Base-by-base conservation (phyloP, 2,329 filamentous ascomycete species). In the Alternaria viburni region DNA sequence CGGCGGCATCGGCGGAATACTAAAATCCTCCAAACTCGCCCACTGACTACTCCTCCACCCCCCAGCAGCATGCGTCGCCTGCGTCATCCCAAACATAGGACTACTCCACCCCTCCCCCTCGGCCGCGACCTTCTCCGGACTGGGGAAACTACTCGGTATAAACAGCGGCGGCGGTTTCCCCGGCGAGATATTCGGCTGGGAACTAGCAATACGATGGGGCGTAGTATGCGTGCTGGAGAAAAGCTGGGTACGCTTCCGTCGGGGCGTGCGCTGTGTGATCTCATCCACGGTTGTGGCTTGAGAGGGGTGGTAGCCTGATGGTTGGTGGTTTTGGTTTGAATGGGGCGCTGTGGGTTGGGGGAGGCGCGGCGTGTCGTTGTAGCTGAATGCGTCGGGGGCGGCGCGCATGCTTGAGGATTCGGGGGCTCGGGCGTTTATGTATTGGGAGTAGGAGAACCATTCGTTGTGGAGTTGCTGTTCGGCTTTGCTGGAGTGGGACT, bases 271-370 rank as follows among this genome's bases (percentile, higher is more conserved):
- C 2, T 74, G 72, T 1, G 73, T 74, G 21, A 69, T 57, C 55
- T 74, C 70, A 13, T 77, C 75, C 4, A 79, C 64, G 3, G 77
- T 79, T 9, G 77, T 79, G 1, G 77, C 77, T 68, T 79, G 77
- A 55, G 75, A 78, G 2, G 71, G 61, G 13, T 64, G 55, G 19
- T 62, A 45, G 5, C 36, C 60, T n/a, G 65, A 57, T 15, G 60
- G n/a, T n/a, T n/a, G n/a, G n/a, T n/a, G 51, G 17, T 60, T 57
- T 2, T 56, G 46, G 8, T 50, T 61, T 19, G 47, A 17, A 23
- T 19, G 43, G 10, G 36, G 32, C 8, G 49, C 45, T 44, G 41
- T 12, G 7, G n/a, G n/a, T n/a, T 15, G 43, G 6, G 57, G 46
- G 13, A 59, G 60, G 15, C 54, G 62, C 3, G 74, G 73, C 1